A percentile compares a stretch with the other conserved stretches of the same genome.
These are phyloP conservation scores for Phytophthora cactorum DNA, from an alignment of 352 stramenopile genomes.

Conservation along the genomic window DNA sequence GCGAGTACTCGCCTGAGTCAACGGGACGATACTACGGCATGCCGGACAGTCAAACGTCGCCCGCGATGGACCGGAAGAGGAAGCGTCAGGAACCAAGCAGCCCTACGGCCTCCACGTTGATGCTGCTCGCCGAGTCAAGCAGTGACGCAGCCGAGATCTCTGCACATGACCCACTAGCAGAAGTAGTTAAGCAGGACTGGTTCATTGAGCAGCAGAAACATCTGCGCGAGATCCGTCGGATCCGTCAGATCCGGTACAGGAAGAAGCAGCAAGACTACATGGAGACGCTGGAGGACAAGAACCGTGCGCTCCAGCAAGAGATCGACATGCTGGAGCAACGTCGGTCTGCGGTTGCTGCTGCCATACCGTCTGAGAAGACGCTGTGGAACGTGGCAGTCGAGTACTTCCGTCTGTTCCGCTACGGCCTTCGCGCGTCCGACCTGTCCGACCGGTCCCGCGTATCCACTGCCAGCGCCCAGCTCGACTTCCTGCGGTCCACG, in stretches of 20 bases:
- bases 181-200: neutral
- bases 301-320: constrained; percentile 7
- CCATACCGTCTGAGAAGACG: constrained; percentile 12
- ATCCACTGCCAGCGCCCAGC: constrained; percentile 1
- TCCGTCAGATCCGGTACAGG: constrained; percentile 28
- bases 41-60: neutral
- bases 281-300: constrained; percentile 4
- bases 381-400: constrained; percentile 29
- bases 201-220: constrained; percentile 6
- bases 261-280: constrained; percentile 27
- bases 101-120: neutral
- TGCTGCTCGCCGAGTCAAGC: neutral
- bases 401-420: constrained; percentile 34
- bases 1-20: too few relatives aligned
- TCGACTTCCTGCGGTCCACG: constrained; percentile 9
- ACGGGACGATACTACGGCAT: neutral
- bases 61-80: constrained; percentile 4
- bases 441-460: neutral
- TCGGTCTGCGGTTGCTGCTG: constrained; percentile 9
- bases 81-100: neutral
- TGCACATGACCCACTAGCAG: neutral
- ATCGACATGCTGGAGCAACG: constrained; percentile 19
- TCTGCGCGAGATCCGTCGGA: constrained; percentile 23
- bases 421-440: constrained; percentile 4
- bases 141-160: neutral